These are phyloP conservation scores for Saccharomyces hybrid DNA, from an alignment of 1,139 yeast genomes.

Conservation along the genomic window DNA sequence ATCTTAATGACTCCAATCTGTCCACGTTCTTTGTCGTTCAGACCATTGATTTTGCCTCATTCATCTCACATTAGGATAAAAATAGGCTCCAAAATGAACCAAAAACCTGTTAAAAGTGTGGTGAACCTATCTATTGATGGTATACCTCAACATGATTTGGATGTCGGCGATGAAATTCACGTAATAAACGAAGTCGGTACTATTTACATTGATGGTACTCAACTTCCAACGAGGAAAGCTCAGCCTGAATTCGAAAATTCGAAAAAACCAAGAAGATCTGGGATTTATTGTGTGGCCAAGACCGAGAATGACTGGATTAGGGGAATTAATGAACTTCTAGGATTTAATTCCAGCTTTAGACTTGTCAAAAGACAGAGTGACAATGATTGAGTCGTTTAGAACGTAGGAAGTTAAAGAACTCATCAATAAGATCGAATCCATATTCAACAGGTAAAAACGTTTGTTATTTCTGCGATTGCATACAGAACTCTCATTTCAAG, in stretches of 20 bases:
- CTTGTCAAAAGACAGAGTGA: slow-evolving; percentile 10
- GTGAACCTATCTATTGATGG: slow-evolving; percentile 74
- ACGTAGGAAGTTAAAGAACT: neutral
- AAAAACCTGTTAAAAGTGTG: slow-evolving; percentile 32
- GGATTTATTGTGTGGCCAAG: slow-evolving; percentile 82
- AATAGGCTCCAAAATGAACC: slow-evolving; percentile 38
- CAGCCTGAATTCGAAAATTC: slow-evolving; percentile 9
- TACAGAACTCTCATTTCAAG: no score
- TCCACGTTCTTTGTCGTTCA: slow-evolving; percentile 75
- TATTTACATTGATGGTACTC: slow-evolving; percentile 41
- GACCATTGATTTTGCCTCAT: slow-evolving; percentile 77
- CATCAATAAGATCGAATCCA: neutral
- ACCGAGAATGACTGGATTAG: slow-evolving; percentile 84
- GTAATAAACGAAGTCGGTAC: slow-evolving; percentile 56
- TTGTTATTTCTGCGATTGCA: no score
- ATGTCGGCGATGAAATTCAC: slow-evolving; percentile 72
- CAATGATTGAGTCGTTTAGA: neutral
- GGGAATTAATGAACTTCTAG: slow-evolving; percentile 78
- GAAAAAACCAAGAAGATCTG: slow-evolving; percentile 33
- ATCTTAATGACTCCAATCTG: slow-evolving; percentile 83
- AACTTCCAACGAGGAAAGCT: slow-evolving; percentile 29
- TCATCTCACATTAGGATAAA: slow-evolving; percentile 60
- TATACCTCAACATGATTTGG: slow-evolving; percentile 56
- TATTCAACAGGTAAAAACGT: no score
- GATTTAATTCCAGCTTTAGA: slow-evolving; percentile 79